Base-by-base conservation (phyloP, 2,329 filamentous ascomycete species). In the Blumeriella jaapii region DNA sequence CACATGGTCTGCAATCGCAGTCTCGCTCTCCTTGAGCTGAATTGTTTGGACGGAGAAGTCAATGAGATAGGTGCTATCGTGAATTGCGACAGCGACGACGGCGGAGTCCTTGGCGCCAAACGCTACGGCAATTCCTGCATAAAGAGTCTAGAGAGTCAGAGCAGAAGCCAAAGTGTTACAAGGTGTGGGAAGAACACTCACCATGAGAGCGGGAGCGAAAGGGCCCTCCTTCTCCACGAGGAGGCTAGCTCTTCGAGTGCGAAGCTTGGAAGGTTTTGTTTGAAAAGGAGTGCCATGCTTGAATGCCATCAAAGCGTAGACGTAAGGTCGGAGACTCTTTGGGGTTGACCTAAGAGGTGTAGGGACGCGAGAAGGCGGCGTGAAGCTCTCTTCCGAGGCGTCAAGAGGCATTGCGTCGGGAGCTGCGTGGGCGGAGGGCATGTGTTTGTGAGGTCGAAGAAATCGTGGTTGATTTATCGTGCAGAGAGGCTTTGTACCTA, bases 11-110 rank as follows among this genome's bases (percentile, higher is more conserved):
- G 69, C 68, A 20, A 81, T 65, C 35, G 61, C 56, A 36, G 70
- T 64, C 12, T 63, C 54, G 20, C 58, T 52, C 28, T 63, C 58
- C 6, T 61, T 58, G 8, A 67, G 54, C 13, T 61, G 52, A 29
- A 82, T 61, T n/a, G 67, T 61, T 45, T 74, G 68, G 45, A 82
- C 68, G 4, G 71, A 70, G 51, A 80, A 86, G 54, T 87, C 81
- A 28, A 83, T 64, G 14, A 81, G 71, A 53, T 87, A 87, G 3
- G 78, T 77, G 5, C 74, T 73, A 52, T 87, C 81, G 44, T 84
- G 80, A 42, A 81, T 69, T 3, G 78, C 79, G 31, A 86, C 62
- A 10, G 78, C 75, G 15, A 83, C 64, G 4, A 70, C 67, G 8
- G 74, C 63, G 5, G 65, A 65, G 19, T 68, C 60, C 0, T 61